Percentiles rank a stretch among this genome's conserved stretches.
Conservation (phyloP, 2,329 filamentous ascomycete species). For the Penicillium olsonii region DNA sequence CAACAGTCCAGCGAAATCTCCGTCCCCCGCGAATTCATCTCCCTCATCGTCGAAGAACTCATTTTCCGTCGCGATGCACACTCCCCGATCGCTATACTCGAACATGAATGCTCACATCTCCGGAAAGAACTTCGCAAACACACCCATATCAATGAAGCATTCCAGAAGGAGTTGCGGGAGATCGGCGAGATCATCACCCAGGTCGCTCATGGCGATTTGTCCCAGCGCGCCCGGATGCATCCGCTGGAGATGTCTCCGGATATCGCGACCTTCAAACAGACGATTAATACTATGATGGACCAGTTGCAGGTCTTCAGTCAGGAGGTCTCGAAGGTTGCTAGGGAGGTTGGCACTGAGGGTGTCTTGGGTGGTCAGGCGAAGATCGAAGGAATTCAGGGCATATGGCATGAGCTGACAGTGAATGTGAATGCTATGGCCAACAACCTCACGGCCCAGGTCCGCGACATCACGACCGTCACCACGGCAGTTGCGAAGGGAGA, state of each 20-base stretch:
- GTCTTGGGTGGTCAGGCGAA: slow-evolving; percentile 77
- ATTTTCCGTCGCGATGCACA: slow-evolving; percentile 25
- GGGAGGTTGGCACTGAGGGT: slow-evolving; percentile 78
- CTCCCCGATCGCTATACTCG: slow-evolving; percentile 21
- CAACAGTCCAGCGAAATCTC: slow-evolving; percentile 23
- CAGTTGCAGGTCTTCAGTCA: slow-evolving; percentile 77
- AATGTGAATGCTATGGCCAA: slow-evolving; percentile 84
- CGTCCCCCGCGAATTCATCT: slow-evolving; percentile 25
- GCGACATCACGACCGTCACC: slow-evolving; percentile 81
- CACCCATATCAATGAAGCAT: slow-evolving; percentile 29
- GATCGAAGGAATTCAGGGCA: slow-evolving; percentile 77
- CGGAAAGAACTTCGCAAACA: slow-evolving; percentile 27
- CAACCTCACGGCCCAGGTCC: slow-evolving; percentile 81
- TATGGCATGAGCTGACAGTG: slow-evolving; percentile 81
- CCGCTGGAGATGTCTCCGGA: slow-evolving; percentile 28
- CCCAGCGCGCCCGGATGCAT: slow-evolving; percentile 25
- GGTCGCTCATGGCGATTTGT: slow-evolving; percentile 26
- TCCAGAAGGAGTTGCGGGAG: slow-evolving; percentile 29
- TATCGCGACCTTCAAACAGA: slow-evolving; percentile 60
- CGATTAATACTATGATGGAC: slow-evolving; percentile 84
- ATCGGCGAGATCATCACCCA: slow-evolving; percentile 32
- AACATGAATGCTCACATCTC: slow-evolving; percentile 23
- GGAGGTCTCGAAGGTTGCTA: slow-evolving; percentile 75
- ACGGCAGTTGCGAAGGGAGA: slow-evolving; percentile 75
- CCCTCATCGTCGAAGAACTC: slow-evolving; percentile 25